phyloP scores from a whole-genome alignment of 2,329 filamentous ascomycete genomes.

The Ambrosiella cleistominuta region DNA sequence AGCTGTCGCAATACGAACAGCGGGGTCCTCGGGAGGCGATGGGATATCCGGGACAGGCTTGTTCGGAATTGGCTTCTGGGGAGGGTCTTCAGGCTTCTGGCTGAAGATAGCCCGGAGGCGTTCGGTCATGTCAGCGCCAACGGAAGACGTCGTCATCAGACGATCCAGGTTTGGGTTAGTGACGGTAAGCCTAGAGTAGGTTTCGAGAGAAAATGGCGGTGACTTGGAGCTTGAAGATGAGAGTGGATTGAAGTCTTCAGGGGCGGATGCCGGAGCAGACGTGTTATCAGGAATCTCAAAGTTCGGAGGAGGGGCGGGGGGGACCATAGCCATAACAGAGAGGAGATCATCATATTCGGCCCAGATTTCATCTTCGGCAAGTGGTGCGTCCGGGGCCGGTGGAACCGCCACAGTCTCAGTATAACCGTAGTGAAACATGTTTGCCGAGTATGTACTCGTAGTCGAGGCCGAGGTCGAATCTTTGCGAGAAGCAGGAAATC shows the following conservation, averaged over 20 bases:
- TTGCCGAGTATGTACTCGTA: constrained; percentile 32
- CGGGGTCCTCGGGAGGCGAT: background rate
- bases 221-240: constrained; percentile 40
- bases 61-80: background rate
- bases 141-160: constrained; percentile 37
- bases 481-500: constrained; percentile 49
- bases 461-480: constrained; percentile 41
- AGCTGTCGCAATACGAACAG: background rate
- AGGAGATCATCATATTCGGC: constrained; percentile 84
- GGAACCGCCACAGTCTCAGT: constrained; percentile 50
- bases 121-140: constrained; percentile 37
- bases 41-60: background rate
- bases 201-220: constrained; percentile 38
- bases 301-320: constrained; percentile 15
- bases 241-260: constrained; percentile 29
- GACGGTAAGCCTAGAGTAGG: constrained; percentile 24
- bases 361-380: constrained; percentile 78
- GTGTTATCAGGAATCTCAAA: constrained; percentile 25
- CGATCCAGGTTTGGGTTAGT: constrained; percentile 23
- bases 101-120: constrained; percentile 32
- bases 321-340: constrained; percentile 34
- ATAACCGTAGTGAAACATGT: constrained; percentile 30
- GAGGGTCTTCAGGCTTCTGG: constrained; percentile 16
- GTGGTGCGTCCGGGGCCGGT: constrained; percentile 41
- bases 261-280: constrained; percentile 75